Conservation (phyloP, 179 eudicot species). For the Patellifolia procumbens region DNA sequence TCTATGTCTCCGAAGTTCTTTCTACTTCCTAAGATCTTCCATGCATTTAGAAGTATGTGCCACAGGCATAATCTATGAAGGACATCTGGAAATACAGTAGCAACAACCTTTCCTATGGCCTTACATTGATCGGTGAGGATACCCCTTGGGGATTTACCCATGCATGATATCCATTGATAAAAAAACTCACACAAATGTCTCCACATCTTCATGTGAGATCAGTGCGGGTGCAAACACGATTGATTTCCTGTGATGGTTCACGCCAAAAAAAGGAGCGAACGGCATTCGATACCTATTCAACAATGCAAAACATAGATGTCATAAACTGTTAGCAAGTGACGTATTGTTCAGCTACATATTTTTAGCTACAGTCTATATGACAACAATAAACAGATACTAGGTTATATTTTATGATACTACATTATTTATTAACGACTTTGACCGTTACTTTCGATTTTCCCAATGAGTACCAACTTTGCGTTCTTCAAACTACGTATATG, state of each 20-base stretch:
- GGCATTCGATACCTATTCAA: too few relatives aligned
- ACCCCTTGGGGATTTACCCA: not conserved
- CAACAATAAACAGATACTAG: too few relatives aligned
- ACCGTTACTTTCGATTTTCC: too few relatives aligned
- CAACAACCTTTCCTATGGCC: not conserved
- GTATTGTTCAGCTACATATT: too few relatives aligned
- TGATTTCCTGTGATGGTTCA: slow-evolving; percentile 1
- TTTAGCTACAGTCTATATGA: too few relatives aligned
- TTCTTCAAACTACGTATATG: too few relatives aligned
- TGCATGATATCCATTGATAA: not conserved
- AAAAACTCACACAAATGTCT: not conserved
- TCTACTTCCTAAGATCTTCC: not conserved
- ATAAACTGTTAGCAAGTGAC: too few relatives aligned
- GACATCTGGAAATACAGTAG: not conserved
- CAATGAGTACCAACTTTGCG: too few relatives aligned
- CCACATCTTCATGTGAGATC: not conserved
- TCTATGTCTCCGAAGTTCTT: not conserved
- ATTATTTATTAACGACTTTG: too few relatives aligned
- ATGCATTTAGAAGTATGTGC: not conserved
- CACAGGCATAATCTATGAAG: slow-evolving; percentile 3
- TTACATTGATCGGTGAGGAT: not conserved
- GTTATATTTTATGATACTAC: too few relatives aligned
- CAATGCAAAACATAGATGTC: too few relatives aligned
- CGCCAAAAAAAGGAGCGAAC: not conserved
- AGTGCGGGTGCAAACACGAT: not conserved